phyloP scores from a whole-genome alignment of 1,284 basidiomycete genomes.

The Heterobasidion irregulare region DNA sequence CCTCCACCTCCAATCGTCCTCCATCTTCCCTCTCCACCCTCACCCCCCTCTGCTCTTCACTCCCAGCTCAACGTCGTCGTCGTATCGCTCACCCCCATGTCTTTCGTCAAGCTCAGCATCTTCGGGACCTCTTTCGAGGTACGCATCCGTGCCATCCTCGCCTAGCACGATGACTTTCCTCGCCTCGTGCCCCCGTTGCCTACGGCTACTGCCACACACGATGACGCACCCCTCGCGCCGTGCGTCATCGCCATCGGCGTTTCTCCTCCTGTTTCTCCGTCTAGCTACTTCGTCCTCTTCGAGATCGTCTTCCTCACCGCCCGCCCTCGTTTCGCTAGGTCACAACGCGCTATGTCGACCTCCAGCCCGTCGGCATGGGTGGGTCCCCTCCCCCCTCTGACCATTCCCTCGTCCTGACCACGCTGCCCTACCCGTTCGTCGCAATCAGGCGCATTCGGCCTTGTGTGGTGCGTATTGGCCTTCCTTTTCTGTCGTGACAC shows the following conservation, averaged over 20 bases:
- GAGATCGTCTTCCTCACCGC: neutral
- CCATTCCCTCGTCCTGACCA: conserved; percentile 11
- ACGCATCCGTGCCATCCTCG: conserved; percentile 9
- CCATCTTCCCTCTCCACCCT: too few species aligned
- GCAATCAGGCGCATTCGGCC: conserved; percentile 79
- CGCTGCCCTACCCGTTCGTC: conserved; percentile 8
- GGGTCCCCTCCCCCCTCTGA: conserved; percentile 20
- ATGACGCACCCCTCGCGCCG: too few species aligned
- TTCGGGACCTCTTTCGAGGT: conserved; percentile 96
- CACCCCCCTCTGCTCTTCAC: too few species aligned
- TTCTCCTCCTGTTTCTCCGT: neutral
- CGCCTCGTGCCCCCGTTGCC: too few species aligned
- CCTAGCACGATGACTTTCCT: too few species aligned
- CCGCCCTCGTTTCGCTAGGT: conserved; percentile 44
- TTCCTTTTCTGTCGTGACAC: neutral
- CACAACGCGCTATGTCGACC: conserved; percentile 97
- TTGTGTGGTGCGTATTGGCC: conserved; percentile 70
- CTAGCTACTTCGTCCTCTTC: too few species aligned
- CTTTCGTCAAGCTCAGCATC: conserved; percentile 96
- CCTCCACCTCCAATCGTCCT: too few species aligned
- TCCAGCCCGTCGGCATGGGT: conserved; percentile 99
- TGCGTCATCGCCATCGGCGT: too few species aligned
- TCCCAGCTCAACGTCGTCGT: too few species aligned
- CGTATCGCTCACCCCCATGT: conserved; percentile 38
- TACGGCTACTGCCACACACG: too few species aligned